Evolutionary conservation across 2,329 filamentous ascomycete genomes (phyloP).

Genomic region (Verticillium nubilum): DNA sequence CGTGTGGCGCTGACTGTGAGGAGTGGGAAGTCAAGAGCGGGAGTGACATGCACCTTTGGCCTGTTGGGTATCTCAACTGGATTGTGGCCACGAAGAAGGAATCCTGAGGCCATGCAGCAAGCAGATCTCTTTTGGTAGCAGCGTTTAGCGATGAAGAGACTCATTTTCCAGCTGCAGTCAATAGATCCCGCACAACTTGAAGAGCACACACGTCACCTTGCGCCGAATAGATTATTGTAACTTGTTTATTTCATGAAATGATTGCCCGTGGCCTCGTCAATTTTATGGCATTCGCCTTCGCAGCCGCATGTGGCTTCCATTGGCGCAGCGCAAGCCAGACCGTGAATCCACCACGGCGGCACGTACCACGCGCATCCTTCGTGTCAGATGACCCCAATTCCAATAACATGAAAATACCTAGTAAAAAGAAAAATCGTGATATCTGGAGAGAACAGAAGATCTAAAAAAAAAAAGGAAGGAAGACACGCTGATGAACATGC

Average conservation of each 20-base stretch:
- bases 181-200: too few relatives aligned
- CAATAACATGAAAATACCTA: background rate
- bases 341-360: background rate
- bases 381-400: background rate
- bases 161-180: too few relatives aligned
- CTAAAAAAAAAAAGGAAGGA: slow-evolving; percentile 1
- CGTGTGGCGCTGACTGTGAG: slow-evolving; percentile 37
- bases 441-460: slow-evolving; percentile 1
- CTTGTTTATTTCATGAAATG: background rate
- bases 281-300: background rate
- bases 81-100: slow-evolving; percentile 26
- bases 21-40: slow-evolving; percentile 47
- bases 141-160: too few relatives aligned
- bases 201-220: too few relatives aligned
- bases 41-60: slow-evolving; percentile 41
- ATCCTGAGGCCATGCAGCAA: too few relatives aligned
- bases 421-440: background rate
- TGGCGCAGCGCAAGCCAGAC: slow-evolving; percentile 3
- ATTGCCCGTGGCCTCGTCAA: background rate
- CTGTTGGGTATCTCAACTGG: slow-evolving; percentile 46
- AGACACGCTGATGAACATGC: slow-evolving; percentile 2
- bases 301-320: background rate
- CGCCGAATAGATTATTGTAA: too few relatives aligned
- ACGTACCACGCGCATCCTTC: background rate
- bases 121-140: too few relatives aligned